Evolutionary conservation across 495 filamentous ascomycete species (phyloP), one percentile per base, ranked within the genome.

Genomic region (Delitschia confertaspora): DNA sequence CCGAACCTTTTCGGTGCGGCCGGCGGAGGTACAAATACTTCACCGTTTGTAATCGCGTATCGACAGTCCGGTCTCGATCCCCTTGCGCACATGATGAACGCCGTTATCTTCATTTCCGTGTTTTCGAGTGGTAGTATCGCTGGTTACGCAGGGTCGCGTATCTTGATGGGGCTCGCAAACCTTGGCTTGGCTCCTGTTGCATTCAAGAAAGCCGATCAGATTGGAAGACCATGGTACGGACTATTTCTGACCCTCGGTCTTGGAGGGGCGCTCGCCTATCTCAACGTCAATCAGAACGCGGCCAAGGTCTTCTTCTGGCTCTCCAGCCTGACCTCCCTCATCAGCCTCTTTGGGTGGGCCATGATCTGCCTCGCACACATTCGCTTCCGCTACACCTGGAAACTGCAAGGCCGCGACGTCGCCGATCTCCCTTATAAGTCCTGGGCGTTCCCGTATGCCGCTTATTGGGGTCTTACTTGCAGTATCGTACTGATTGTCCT

Each of bases 311-410:
- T 56, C 48, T 41, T 31, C 48, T 56, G 53, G 56, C 34, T 57
- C 26, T 50, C 54, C 21, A 54, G 50, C 30, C 45, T 54, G 13
- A 58, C 55, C n/a, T 57, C 54, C 6, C 54, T 57, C 19, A 50
- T 45, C 45, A 54, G 50, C 8, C 41, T 58, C n/a, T 58, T 55
- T 33, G 52, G 51, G 18, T 60, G 54, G 54, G 54, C 46, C 30
- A 48, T 60, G 57, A 60, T 60, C 22, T 60, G 53, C 30, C 44
- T 58, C 0, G 47, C 50, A 14, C 57, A 60, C 38, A 60, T 60
- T 43, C 57, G 57, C 7, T 47, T 60, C 38, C 54, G 57, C 11
- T 26, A 53, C 33, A 23, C 57, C 4, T 60, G 54, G 57, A 47
- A 47, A 24, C 22, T 53, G 3, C 54, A 60, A 30, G 50, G 55